phyloP scores from a whole-genome alignment of 1,284 basidiomycete genomes.

The Cryptococcus sp. region DNA sequence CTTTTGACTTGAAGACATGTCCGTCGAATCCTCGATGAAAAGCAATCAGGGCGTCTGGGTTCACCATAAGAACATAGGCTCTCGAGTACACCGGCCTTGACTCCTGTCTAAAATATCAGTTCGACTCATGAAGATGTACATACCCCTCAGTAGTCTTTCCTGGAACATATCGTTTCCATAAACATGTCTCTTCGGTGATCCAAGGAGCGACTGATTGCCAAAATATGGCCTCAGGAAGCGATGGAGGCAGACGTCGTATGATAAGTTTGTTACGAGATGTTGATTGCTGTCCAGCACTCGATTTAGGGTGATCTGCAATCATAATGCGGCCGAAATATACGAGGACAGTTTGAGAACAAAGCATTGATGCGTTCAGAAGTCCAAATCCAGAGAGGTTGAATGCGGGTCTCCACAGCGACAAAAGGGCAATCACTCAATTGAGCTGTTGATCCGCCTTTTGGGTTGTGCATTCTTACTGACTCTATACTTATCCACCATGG shows the following conservation, averaged over 20 bases:
- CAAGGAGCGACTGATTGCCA: constrained; percentile 84
- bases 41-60: constrained; percentile 61
- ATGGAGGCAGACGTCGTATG: constrained; percentile 82
- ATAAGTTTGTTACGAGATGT: constrained; percentile 69
- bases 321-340: too few species aligned
- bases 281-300: background rate
- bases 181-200: constrained; percentile 68
- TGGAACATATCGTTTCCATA: constrained; percentile 63
- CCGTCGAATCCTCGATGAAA: constrained; percentile 88
- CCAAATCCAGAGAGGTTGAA: background rate
- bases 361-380: too few species aligned
- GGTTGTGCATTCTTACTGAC: background rate
- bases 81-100: constrained; percentile 79
- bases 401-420: background rate
- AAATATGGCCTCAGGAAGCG: constrained; percentile 85
- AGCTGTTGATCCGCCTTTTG: background rate
- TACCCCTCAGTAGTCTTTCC: constrained; percentile 71
- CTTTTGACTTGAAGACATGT: constrained; percentile 84
- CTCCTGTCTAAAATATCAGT: constrained; percentile 41
- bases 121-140: constrained; percentile 22
- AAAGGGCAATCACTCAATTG: background rate
- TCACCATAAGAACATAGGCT: constrained; percentile 87
- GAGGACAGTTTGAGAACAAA: too few species aligned
- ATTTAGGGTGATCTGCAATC: too few species aligned
- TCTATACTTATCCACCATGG: background rate